Base-by-base conservation (phyloP, 805 yeast species). In the Isabelozyma rhagii region DNA sequence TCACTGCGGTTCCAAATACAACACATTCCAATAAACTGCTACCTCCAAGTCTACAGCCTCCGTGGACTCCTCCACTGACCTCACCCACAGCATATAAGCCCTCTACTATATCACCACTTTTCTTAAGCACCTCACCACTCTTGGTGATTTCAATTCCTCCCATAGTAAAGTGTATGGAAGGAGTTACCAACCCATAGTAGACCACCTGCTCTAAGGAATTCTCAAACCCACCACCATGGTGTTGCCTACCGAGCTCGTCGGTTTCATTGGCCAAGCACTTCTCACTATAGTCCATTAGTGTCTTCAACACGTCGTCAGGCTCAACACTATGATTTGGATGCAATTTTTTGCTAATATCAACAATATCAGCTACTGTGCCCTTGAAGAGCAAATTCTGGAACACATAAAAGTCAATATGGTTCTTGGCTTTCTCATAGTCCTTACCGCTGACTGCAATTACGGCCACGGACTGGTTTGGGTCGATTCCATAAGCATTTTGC, bases 1-100 rank as follows among this genome's bases (percentile, higher is more conserved):
- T n/a, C 10, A 27, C 44, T 17, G 25, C 31, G 5, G 28, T 71
- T 3, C 86, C 86, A 61, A 78, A 83, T 0, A 82, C 86, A 7
- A 80, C 85, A 69, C 86, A 81, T 55, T 80, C 83, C 31, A 82
- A 64, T 40, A 83, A 66, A 43, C 82, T 75, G 10, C 83, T 76
- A 0, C 87, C 87, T 29, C 82, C 83, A 27, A 84, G 63, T 62
- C 88, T 74, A 56, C 82, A 81, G 13, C 71, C 75, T 9, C 89
- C 89, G 59, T 84, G 89, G 5, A 84, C 79, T 41, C 88, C 89
- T 15, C 88, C 89, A 44, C 84, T 78, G 17, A 81, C 78, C 60
- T 84, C 89, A 11, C 89, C 90, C 17, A 80, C 80, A 0, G 88
- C 88, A 61, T 71, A 83, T 8, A 84, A 58, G 13, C 84, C 83